phyloP scores from a whole-genome alignment of 352 stramenopile species.

The Pythium dissotocum region DNA sequence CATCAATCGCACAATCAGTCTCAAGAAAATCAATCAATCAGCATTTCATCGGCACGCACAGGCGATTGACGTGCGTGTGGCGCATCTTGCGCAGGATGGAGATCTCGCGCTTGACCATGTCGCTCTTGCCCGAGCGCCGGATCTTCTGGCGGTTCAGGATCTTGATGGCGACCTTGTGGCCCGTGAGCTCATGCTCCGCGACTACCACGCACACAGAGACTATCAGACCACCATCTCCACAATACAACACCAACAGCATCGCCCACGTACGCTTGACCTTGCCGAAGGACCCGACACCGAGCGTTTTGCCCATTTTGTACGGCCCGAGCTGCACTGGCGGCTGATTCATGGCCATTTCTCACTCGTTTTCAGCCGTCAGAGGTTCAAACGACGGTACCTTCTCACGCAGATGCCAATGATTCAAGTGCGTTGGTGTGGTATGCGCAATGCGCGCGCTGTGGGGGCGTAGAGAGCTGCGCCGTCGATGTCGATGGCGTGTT shows the following conservation, averaged over 20 bases:
- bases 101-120: constrained; percentile 99
- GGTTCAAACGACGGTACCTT: not conserved
- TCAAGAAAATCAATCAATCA: not conserved
- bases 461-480: not conserved
- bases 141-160: constrained; percentile 99
- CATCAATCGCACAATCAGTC: not conserved
- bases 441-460: not conserved
- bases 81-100: constrained; percentile 98
- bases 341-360: constrained; percentile 60
- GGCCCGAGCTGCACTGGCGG: constrained; percentile 95
- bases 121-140: constrained; percentile 97
- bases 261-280: constrained; percentile 95
- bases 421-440: not conserved
- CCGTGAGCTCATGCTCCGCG: constrained; percentile 97
- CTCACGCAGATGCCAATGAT: not conserved
- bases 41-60: constrained; percentile 94
- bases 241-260: not conserved
- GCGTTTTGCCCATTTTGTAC: constrained; percentile 98
- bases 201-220: constrained; percentile 53
- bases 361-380: not conserved
- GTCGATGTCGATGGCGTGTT: not conserved
- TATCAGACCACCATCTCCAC: not conserved
- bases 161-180: constrained; percentile 99
- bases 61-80: constrained; percentile 99
- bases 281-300: constrained; percentile 99